A percentile compares a stretch with the other conserved stretches of the same genome.
phyloP scores from a whole-genome alignment of 2,329 filamentous ascomycete species.

The Onygenales sp. region DNA sequence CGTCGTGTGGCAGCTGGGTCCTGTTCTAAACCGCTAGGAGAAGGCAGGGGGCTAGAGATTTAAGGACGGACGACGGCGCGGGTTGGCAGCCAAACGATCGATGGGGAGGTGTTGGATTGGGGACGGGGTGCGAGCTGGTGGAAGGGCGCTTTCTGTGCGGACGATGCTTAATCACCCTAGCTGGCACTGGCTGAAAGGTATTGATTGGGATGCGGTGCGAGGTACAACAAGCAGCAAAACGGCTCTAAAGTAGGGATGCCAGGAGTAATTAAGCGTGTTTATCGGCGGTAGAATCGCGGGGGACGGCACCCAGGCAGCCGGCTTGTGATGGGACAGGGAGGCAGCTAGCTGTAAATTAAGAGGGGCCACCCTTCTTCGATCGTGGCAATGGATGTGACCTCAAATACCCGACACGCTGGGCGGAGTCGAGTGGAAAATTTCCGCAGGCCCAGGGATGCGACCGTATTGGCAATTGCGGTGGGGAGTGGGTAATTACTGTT shows the following conservation, averaged over 20 bases:
- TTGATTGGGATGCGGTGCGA: neutral
- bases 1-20: neutral
- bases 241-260: constrained; percentile 2
- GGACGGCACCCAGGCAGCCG: neutral
- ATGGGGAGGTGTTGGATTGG: neutral
- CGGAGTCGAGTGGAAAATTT: constrained; percentile 1
- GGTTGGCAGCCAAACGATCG: neutral
- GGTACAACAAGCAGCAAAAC: neutral
- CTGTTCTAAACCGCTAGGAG: neutral
- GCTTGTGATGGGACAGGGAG: constrained; percentile 1
- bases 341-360: neutral
- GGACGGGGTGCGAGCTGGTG: neutral
- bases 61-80: neutral
- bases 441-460: neutral
- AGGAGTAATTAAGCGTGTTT: constrained; percentile 2
- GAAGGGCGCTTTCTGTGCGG: neutral
- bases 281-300: constrained; percentile 2
- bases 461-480: neutral
- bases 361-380: neutral
- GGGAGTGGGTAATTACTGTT: neutral
- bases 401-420: constrained; percentile 2
- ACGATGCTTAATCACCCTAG: neutral
- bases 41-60: constrained; percentile 1
- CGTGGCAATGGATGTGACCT: constrained; percentile 2
- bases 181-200: neutral